Evolutionary conservation across 768 basidiomycete genomes (phyloP).

Genomic region (Termitomyces sp.): DNA sequence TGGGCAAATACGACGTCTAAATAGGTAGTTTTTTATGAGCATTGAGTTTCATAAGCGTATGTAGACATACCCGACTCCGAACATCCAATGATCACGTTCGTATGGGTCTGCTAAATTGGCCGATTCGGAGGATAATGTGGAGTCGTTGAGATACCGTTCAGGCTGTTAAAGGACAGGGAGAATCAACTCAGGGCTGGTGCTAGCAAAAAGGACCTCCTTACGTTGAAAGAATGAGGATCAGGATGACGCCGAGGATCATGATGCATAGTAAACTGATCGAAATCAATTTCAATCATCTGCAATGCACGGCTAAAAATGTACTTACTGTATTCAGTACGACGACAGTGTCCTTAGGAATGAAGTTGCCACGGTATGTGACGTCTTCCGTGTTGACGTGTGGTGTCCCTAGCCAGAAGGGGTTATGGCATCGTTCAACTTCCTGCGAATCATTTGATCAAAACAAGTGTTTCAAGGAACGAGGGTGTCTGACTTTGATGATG

Average conservation of each 20-base stretch:
- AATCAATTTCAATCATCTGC: slow-evolving; percentile 9
- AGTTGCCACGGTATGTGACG: slow-evolving; percentile 33
- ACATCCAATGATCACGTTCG: slow-evolving; percentile 47
- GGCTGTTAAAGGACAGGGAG: slow-evolving; percentile 20
- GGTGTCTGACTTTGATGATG: slow-evolving; percentile 21
- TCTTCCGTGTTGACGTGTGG: slow-evolving; percentile 34
- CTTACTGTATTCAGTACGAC: slow-evolving; percentile 32
- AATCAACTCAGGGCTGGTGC: background rate
- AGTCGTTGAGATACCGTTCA: slow-evolving; percentile 38
- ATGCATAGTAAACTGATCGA: slow-evolving; percentile 29
- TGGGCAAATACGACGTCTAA: slow-evolving; percentile 34
- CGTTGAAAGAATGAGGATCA: slow-evolving; percentile 30
- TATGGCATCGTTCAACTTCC: slow-evolving; percentile 31
- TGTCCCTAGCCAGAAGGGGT: slow-evolving; percentile 33
- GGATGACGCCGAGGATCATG: slow-evolving; percentile 30
- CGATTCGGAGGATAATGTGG: slow-evolving; percentile 32
- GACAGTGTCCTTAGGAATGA: slow-evolving; percentile 33
- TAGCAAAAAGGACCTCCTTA: slow-evolving; percentile 3
- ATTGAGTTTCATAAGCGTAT: slow-evolving; percentile 4
- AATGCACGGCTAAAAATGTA: slow-evolving; percentile 4
- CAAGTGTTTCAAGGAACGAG: slow-evolving; percentile 11
- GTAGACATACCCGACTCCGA: slow-evolving; percentile 35
- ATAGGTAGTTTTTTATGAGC: background rate
- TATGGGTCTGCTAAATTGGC: slow-evolving; percentile 34
- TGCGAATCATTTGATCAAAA: slow-evolving; percentile 11